These are phyloP conservation scores for Biscogniauxia mediterranea DNA, from an alignment of 2,329 filamentous ascomycete species.

Conservation along the genomic window DNA sequence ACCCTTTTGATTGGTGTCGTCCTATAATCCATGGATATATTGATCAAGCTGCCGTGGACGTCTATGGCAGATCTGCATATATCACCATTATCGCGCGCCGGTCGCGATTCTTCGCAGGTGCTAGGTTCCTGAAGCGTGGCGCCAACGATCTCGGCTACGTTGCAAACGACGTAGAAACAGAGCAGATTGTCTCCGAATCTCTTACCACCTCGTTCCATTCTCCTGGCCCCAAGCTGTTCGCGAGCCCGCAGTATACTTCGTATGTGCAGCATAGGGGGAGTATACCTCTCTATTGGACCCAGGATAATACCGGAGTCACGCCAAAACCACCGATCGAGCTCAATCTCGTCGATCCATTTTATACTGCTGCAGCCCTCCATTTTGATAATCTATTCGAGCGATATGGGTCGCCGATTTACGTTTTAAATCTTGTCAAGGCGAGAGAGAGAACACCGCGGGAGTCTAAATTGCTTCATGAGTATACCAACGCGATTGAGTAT, in stretches of 20 bases:
- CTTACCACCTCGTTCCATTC: constrained; percentile 94
- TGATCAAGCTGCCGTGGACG: constrained; percentile 79
- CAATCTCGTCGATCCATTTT: constrained; percentile 95
- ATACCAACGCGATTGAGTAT: constrained; percentile 82
- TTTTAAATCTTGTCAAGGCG: constrained; percentile 86
- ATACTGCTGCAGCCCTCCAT: constrained; percentile 86
- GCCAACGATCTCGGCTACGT: constrained; percentile 94
- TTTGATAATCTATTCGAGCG: constrained; percentile 93
- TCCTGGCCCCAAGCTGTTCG: constrained; percentile 79
- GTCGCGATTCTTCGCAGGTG: constrained; percentile 91
- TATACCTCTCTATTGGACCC: constrained; percentile 95
- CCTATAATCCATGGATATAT: constrained; percentile 96
- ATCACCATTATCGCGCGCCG: constrained; percentile 91
- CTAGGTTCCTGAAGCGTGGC: constrained; percentile 89
- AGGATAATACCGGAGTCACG: constrained; percentile 91
- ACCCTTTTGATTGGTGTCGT: constrained; percentile 92
- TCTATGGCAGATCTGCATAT: constrained; percentile 86
- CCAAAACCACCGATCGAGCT: constrained; percentile 96
- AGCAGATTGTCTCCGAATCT: constrained; percentile 95
- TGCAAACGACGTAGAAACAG: constrained; percentile 97
- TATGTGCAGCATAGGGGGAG: constrained; percentile 96
- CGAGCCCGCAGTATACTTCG: constrained; percentile 89
- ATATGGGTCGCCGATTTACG: constrained; percentile 90
- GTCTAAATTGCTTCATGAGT: constrained; percentile 85
- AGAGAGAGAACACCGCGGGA: constrained; percentile 86